Percentiles rank a stretch among this genome's conserved stretches.
Evolutionary conservation across 2,329 filamentous ascomycete genomes (phyloP).

Genomic region (Ceratocystis cubensis): DNA sequence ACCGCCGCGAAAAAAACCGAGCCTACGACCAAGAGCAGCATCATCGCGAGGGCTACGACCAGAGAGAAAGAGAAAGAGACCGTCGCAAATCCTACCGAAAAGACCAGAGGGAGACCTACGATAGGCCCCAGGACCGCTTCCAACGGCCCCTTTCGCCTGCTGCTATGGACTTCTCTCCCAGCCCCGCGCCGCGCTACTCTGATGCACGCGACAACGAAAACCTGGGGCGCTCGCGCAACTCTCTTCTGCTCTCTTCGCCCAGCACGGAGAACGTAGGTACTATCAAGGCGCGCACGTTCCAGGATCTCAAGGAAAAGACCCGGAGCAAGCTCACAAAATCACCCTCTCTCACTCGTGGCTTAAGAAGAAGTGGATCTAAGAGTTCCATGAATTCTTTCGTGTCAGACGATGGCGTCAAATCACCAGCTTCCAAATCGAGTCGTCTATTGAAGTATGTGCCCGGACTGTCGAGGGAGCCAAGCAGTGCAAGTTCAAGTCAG

Average conservation of each 20-base stretch:
- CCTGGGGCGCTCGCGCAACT: neutral
- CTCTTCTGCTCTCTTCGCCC: neutral
- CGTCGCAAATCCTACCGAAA: neutral
- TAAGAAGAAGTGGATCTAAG: conserved; percentile 19
- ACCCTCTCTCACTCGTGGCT: conserved; percentile 17
- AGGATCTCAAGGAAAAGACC: conserved; percentile 16
- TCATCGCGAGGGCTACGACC: neutral
- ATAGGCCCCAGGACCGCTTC: neutral
- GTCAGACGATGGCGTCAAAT: conserved; percentile 16
- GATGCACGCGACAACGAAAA: conserved; percentile 10
- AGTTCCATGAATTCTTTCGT: conserved; percentile 19
- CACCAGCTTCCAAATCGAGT: conserved; percentile 16
- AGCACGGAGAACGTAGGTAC: conserved; percentile 15
- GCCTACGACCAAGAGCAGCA: neutral
- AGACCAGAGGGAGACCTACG: neutral
- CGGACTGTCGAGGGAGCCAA: conserved; percentile 17
- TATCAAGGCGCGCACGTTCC: neutral
- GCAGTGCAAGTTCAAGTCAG: conserved; percentile 9
- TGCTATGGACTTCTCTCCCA: conserved; percentile 12
- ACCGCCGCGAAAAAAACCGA: neutral
- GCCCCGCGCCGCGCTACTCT: neutral
- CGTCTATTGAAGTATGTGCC: conserved; percentile 19
- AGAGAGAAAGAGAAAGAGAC: neutral
- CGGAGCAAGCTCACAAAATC: conserved; percentile 16
- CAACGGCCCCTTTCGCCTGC: conserved; percentile 13